Evolutionary conservation across 345 rosid genomes (phyloP), one percentile per base, ranked within the genome.

Genomic region (Salix dunnii): DNA sequence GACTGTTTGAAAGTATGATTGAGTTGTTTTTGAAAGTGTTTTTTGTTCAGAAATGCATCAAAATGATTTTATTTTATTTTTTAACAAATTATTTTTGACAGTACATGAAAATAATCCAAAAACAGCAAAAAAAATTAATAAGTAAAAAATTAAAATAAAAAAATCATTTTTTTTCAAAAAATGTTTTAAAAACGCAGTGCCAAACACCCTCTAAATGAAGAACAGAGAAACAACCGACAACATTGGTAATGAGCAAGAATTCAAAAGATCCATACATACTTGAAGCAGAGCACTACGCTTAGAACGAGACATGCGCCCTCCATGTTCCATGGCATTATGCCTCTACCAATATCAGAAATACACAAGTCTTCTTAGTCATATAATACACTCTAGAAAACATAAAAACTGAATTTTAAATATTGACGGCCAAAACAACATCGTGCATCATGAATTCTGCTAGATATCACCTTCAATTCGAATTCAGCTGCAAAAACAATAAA

Each of bases 281-380:
- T 75, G 79, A 6, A 75, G 76, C 16, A 67, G 72, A 27, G 79
- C 79, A 76, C 33, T 80, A 31, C 76, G 79, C 68, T 75, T 75
- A 4, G 76, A 51, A 30, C 79, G 76, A n/a, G 83, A 80, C 79
- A 75, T 65, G 35, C 72, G 36, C 27, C 83, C 79, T 70, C 62
- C 65, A 42, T 80, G 83, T 71, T 80, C 83, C 65, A 70, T 53
- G 72, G 79, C 66, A 53, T 65, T 72, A 64, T 80, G 76, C 83
- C 83, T 80, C 83, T 75, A 74, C 18, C 42, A 2, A 67, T 30
- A 74, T 18, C 3, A 35, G 25, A 40, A 42, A 38, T 63, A 63
- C 55, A 67, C 27, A 35, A 42, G 13, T 23, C 67, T 18, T 35
- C 72, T 51, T 33, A 36, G 51, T 65, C 69, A 65, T 48, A 8